Percentiles rank a stretch among this genome's conserved stretches.
phyloP scores from a whole-genome alignment of 164 flowering plant genomes.

The Cinnamomum micranthum region DNA sequence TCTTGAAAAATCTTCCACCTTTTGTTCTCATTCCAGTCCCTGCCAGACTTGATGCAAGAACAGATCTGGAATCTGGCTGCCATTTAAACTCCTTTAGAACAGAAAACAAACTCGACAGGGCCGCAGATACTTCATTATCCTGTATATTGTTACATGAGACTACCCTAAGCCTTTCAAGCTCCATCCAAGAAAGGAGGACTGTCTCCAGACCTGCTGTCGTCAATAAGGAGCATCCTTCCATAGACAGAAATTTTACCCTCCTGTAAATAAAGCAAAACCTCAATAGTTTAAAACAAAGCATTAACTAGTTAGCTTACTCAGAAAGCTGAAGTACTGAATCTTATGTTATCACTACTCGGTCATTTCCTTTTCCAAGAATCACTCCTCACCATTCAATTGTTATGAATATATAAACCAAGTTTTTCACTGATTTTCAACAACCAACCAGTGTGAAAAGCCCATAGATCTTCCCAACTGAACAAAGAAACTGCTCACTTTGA shows the following conservation, averaged over 20 bases:
- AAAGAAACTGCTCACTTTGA: too few relatives aligned
- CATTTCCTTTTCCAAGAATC: too few relatives aligned
- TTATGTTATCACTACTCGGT: too few relatives aligned
- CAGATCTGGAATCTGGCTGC: slow-evolving; percentile 77
- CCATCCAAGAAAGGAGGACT: slow-evolving; percentile 68
- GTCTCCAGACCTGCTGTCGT: slow-evolving; percentile 76
- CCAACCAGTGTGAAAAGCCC: too few relatives aligned
- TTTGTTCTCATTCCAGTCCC: slow-evolving; percentile 61
- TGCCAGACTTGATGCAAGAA: slow-evolving; percentile 51
- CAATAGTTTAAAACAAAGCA: not conserved
- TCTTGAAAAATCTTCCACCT: slow-evolving; percentile 71
- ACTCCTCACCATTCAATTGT: too few relatives aligned
- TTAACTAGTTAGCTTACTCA: not conserved
- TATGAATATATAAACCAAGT: too few relatives aligned
- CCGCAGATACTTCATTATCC: slow-evolving; percentile 66
- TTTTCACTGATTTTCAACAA: slow-evolving; percentile 31
- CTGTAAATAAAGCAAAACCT: slow-evolving; percentile 37
- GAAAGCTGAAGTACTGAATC: not conserved
- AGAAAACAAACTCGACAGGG: slow-evolving; percentile 61
- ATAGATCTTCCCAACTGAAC: too few relatives aligned
- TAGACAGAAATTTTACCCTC: slow-evolving; percentile 66
- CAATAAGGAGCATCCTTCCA: slow-evolving; percentile 86
- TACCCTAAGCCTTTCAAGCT: slow-evolving; percentile 73
- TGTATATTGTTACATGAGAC: slow-evolving; percentile 80
- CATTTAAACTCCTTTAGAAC: slow-evolving; percentile 77